Percentiles rank a stretch among this genome's conserved stretches.
Conservation (phyloP, 129 eudicot genomes). For the Flaveria robusta region DNA sequence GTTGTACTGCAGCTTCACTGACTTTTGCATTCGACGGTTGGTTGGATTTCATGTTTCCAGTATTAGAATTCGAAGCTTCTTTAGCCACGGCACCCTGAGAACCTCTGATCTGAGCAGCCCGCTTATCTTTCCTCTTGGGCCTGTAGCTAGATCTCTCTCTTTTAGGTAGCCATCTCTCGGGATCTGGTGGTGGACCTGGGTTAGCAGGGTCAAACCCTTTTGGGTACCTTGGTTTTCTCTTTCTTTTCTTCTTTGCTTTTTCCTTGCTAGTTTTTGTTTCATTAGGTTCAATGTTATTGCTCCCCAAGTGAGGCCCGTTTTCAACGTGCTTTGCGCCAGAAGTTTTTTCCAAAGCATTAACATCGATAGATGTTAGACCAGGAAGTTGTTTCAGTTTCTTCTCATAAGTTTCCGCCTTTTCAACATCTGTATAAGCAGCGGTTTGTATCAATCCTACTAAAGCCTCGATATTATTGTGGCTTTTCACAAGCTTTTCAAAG, state of each 20-base stretch:
- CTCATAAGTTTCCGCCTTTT: slow-evolving; percentile 84
- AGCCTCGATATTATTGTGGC: slow-evolving; percentile 63
- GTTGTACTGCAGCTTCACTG: slow-evolving; percentile 52
- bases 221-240: slow-evolving; percentile 93
- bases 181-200: slow-evolving; percentile 97
- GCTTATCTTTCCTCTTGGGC: slow-evolving; percentile 90
- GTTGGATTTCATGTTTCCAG: slow-evolving; percentile 49
- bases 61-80: slow-evolving; percentile 41
- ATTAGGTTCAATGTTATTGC: slow-evolving; percentile 34
- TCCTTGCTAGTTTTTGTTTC: slow-evolving; percentile 67
- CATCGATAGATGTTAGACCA: slow-evolving; percentile 71
- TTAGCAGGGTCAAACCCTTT: slow-evolving; percentile 89
- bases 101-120: slow-evolving; percentile 84
- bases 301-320: slow-evolving; percentile 46
- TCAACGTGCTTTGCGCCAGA: slow-evolving; percentile 78
- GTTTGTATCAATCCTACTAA: slow-evolving; percentile 80
- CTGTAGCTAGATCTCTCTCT: slow-evolving; percentile 90
- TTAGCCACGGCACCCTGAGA: slow-evolving; percentile 92
- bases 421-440: slow-evolving; percentile 72
- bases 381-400: slow-evolving; percentile 78
- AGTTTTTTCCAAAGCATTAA: slow-evolving; percentile 76
- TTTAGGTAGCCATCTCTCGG: slow-evolving; percentile 90
- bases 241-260: slow-evolving; percentile 81
- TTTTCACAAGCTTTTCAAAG: slow-evolving; percentile 80
- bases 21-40: slow-evolving; percentile 55